phyloP scores from a whole-genome alignment of 1,139 yeast genomes.

The Pichia sp. region DNA sequence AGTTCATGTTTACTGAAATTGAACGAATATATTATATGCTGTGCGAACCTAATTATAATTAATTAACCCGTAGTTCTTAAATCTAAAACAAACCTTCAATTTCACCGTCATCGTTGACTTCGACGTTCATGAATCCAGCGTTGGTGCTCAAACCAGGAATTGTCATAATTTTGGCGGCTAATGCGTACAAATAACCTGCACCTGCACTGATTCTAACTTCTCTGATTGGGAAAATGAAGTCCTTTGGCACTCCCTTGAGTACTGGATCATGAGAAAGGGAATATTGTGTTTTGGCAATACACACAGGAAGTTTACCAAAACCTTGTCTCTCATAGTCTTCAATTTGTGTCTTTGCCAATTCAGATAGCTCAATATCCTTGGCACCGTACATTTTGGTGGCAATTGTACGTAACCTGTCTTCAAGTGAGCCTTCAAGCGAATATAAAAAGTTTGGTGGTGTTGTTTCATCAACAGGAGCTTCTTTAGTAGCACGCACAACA shows the following conservation, averaged over 20 bases:
- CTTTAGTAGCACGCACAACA: constrained; percentile 57
- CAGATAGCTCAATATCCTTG: constrained; percentile 59
- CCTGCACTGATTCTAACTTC: constrained; percentile 79
- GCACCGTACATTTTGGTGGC: constrained; percentile 80
- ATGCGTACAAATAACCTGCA: constrained; percentile 78
- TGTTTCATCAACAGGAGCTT: constrained; percentile 27
- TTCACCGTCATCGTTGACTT: constrained; percentile 72
- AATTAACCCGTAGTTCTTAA: background rate
- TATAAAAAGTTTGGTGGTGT: constrained; percentile 54
- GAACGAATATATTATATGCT: background rate
- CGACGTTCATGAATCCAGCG: constrained; percentile 82
- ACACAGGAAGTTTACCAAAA: constrained; percentile 68
- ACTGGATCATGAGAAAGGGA: constrained; percentile 77
- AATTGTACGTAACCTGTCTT: constrained; percentile 58
- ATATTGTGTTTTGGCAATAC: constrained; percentile 82
- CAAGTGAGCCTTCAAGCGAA: constrained; percentile 57
- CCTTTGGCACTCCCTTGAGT: constrained; percentile 79
- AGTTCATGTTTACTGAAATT: background rate
- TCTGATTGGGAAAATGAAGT: constrained; percentile 73
- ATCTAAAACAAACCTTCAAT: constrained; percentile 68
- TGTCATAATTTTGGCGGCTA: constrained; percentile 80
- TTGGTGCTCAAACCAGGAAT: constrained; percentile 82
- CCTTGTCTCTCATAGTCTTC: constrained; percentile 67
- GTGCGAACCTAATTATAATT: background rate
- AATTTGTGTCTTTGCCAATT: constrained; percentile 63